Evolutionary conservation across 345 rosid species (phyloP), one percentile per base, ranked within the genome.

Genomic region (Sisymbrium altissimum): DNA sequence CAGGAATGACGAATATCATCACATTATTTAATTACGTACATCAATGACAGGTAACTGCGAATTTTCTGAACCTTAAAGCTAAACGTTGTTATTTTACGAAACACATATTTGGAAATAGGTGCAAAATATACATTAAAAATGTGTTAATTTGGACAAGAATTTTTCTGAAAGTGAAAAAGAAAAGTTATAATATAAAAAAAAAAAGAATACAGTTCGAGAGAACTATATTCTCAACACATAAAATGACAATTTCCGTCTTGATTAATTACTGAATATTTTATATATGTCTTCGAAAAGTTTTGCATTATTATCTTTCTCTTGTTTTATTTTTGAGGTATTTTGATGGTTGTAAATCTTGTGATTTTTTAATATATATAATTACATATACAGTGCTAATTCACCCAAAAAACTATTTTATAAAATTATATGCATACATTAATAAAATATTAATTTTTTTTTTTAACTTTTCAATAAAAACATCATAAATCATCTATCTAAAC

Each of bases 191-290:
- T 11, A 30, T 49, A n/a, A n/a, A n/a, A n/a, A n/a, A 3, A 27
- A 27, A 66, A 59, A 32, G 19, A 41, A 44, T 43, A 53, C 45
- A 32, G 3, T 21, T 45, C 19, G 53, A 62, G 66, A 55, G 44
- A 63, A 38, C 40, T 69, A 64, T 45, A 76, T 70, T 76, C 76
- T 64, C 10, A 55, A 46, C 45, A 63, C 38, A 29, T 68, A 44
- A 41, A 45, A 69, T 55, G 71, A 76, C 80, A 39, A 7, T 46
- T 63, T 64, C 36, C n/a, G n/a, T n/a, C 66, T 70, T 63, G 80
- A 55, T 70, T 55, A 76, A 63, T 70, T 63, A 54, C 64, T 33
- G 43, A 61, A 53, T 75, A 68, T n/a, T 36, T 65, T 46, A 57
- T 56, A 14, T n/a, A 46, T 15, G 29, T 57, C 46, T 54, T 64